phyloP scores from a whole-genome alignment of 768 basidiomycete species.

The Lactifluus echinatus region DNA sequence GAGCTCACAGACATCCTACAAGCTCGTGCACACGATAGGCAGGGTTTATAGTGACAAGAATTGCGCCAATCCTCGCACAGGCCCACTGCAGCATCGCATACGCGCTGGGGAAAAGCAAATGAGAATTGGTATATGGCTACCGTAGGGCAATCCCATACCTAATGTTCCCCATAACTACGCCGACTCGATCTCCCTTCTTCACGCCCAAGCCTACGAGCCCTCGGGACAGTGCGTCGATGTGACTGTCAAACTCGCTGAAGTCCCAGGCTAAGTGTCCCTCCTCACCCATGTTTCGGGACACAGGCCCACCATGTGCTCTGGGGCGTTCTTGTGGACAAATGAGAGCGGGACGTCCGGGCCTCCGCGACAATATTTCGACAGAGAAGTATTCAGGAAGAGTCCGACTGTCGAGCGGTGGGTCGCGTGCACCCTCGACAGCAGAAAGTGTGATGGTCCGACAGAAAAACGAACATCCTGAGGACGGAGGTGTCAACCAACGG shows the following conservation, averaged over 20 bases:
- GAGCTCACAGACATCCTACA: conserved; percentile 33
- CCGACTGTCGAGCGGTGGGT: conserved; percentile 45
- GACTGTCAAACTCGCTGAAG: conserved; percentile 58
- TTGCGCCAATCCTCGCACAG: conserved; percentile 75
- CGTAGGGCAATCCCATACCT: conserved; percentile 42
- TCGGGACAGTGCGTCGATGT: conserved; percentile 58
- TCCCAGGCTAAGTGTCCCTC: conserved; percentile 58
- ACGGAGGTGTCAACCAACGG: background rate
- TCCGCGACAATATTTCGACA: conserved; percentile 42
- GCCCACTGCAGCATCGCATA: conserved; percentile 84
- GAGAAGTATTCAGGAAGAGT: conserved; percentile 59
- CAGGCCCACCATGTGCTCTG: conserved; percentile 52
- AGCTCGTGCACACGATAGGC: conserved; percentile 68
- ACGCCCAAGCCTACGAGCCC: conserved; percentile 66
- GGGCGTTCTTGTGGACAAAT: conserved; percentile 54
- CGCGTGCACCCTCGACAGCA: conserved; percentile 45
- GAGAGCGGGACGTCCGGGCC: conserved; percentile 48
- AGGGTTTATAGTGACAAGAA: conserved; percentile 77
- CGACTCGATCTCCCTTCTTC: conserved; percentile 66
- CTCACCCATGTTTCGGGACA: conserved; percentile 41
- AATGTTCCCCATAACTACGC: conserved; percentile 77
- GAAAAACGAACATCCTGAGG: no score
- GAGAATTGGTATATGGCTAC: background rate
- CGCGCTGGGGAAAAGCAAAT: conserved; percentile 36
- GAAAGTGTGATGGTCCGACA: conserved; percentile 35